Conservation (phyloP, 192 early-diverging fungal species). For the Coemansia sp. region DNA sequence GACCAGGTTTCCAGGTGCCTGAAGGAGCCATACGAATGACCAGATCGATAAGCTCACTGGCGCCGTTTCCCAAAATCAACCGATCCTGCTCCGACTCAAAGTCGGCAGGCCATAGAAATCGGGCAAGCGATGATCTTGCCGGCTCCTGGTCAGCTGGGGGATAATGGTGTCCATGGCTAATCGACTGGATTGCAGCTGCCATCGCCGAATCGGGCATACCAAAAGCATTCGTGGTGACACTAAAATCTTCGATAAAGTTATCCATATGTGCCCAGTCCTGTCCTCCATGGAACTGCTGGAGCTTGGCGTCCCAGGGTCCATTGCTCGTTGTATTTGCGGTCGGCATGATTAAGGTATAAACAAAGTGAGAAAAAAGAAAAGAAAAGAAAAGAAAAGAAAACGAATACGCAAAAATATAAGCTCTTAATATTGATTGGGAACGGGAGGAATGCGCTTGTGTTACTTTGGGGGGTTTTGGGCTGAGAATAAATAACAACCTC, state of each 20-base stretch:
- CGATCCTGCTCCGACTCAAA: constrained; percentile 59
- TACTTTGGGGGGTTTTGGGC: not conserved
- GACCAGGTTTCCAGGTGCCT: constrained; percentile 83
- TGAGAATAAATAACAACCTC: not conserved
- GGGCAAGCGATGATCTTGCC: constrained; percentile 75
- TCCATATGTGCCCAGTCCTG: constrained; percentile 78
- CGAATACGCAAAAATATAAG: constrained; percentile 1
- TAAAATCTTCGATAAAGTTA: constrained; percentile 92
- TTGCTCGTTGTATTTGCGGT: constrained; percentile 11
- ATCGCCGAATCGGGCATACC: constrained; percentile 76
- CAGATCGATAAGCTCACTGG: constrained; percentile 87
- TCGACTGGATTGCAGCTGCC: constrained; percentile 65
- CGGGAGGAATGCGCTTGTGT: not conserved
- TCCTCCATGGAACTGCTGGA: constrained; percentile 86
- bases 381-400: not conserved
- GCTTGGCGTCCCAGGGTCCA: constrained; percentile 78
- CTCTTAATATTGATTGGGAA: not conserved
- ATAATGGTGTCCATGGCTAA: constrained; percentile 79
- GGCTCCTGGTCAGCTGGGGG: constrained; percentile 92
- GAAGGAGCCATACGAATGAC: constrained; percentile 74
- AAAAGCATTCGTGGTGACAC: constrained; percentile 86
- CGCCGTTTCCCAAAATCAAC: constrained; percentile 84
- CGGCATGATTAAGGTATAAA: constrained; percentile 11
- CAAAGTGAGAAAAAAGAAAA: too few species aligned
- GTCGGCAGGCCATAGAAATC: constrained; percentile 73